These are phyloP conservation scores for Lathyrus sativus DNA, from an alignment of 306 rosid genomes.

Conservation along the genomic window DNA sequence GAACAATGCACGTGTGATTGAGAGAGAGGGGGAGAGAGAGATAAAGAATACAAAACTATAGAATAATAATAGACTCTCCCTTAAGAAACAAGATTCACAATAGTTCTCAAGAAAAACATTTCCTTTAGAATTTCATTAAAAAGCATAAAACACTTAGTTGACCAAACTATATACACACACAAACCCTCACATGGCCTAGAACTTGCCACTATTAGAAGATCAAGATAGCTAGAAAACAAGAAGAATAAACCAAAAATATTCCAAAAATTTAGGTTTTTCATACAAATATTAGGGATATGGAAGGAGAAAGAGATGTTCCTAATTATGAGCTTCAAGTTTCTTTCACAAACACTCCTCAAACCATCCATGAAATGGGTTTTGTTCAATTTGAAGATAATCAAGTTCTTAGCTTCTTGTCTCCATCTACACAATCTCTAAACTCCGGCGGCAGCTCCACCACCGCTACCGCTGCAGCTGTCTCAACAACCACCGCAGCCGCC, in stretches of 20 bases:
- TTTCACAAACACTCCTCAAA: slow-evolving; percentile 57
- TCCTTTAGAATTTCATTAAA: slow-evolving; percentile 47
- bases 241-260: slow-evolving; percentile 21
- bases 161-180: slow-evolving; percentile 47
- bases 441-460: background rate
- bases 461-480: slow-evolving; percentile 25
- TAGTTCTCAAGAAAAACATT: slow-evolving; percentile 47
- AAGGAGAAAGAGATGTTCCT: slow-evolving; percentile 59
- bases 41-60: slow-evolving; percentile 26
- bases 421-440: slow-evolving; percentile 43
- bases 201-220: slow-evolving; percentile 11
- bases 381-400: slow-evolving; percentile 79
- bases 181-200: slow-evolving; percentile 22
- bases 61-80: slow-evolving; percentile 36
- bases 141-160: slow-evolving; percentile 39
- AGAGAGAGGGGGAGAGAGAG: slow-evolving; percentile 36
- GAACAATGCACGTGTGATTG: slow-evolving; percentile 52
- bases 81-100: slow-evolving; percentile 46
- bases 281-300: slow-evolving; percentile 48
- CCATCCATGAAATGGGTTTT: slow-evolving; percentile 71
- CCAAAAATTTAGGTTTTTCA: slow-evolving; percentile 16
- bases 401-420: slow-evolving; percentile 78
- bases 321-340: slow-evolving; percentile 70
- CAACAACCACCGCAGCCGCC: slow-evolving; percentile 19
- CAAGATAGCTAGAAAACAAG: slow-evolving; percentile 8